A percentile compares a stretch with the other conserved stretches of the same genome.
phyloP scores from a whole-genome alignment of 805 yeast species.

The Yamadazyma olivae region DNA sequence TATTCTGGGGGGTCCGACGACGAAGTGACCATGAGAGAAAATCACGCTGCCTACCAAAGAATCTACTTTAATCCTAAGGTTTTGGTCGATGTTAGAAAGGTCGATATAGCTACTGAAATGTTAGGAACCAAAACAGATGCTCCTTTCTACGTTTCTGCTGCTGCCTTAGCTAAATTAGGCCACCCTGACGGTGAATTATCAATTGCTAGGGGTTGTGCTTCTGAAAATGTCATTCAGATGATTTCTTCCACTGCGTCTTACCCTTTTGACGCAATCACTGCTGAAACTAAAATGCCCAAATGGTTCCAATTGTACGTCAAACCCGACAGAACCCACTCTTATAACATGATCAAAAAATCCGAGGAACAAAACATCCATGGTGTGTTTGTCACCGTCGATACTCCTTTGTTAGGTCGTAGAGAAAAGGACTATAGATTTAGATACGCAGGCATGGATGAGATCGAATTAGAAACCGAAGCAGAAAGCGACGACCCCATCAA shows the following conservation, averaged over 20 bases:
- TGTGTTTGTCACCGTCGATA: slow-evolving; percentile 53
- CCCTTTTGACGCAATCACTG: slow-evolving; percentile 39
- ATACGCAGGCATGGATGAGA: slow-evolving; percentile 18
- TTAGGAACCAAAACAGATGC: slow-evolving; percentile 30
- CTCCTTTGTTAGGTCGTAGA: slow-evolving; percentile 52
- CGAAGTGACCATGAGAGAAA: slow-evolving; percentile 43
- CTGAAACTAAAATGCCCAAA: slow-evolving; percentile 16
- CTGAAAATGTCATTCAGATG: slow-evolving; percentile 46
- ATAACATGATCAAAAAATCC: slow-evolving; percentile 31
- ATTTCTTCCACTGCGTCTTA: slow-evolving; percentile 41
- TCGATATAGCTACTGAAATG: slow-evolving; percentile 60
- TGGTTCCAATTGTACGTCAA: slow-evolving; percentile 52
- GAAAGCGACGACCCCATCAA: slow-evolving; percentile 23
- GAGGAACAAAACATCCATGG: slow-evolving; percentile 43
- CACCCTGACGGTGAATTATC: slow-evolving; percentile 43
- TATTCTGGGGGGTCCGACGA: slow-evolving; percentile 49
- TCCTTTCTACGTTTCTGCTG: slow-evolving; percentile 50
- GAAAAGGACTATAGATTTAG: slow-evolving; percentile 45
- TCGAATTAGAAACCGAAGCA: slow-evolving; percentile 27
- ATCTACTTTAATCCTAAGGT: slow-evolving; percentile 47
- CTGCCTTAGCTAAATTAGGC: slow-evolving; percentile 44
- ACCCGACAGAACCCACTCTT: slow-evolving; percentile 30
- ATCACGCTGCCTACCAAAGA: slow-evolving; percentile 38
- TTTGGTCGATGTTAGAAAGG: slow-evolving; percentile 65
- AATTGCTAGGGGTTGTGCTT: slow-evolving; percentile 38